A percentile compares a stretch with the other conserved stretches of the same genome.
phyloP scores from a whole-genome alignment of 2,329 filamentous ascomycete genomes.

The Plectosphaerella plurivora region DNA sequence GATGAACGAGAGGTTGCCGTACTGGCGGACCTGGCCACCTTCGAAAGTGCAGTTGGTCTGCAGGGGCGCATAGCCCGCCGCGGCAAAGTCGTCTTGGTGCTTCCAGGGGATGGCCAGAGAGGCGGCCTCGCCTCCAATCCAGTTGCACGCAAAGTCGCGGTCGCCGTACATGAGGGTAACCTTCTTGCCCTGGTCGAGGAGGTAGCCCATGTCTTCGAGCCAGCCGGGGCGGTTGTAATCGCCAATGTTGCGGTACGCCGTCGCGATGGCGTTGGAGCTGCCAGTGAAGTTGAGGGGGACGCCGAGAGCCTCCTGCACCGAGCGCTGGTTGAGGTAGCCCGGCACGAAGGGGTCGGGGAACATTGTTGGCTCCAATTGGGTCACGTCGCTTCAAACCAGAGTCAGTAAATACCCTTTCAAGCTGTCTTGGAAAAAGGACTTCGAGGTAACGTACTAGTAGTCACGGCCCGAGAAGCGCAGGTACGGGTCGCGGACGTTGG shows the following conservation, averaged over 20 bases:
- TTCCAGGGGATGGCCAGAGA: slow-evolving; percentile 35
- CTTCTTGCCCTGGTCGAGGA: slow-evolving; percentile 47
- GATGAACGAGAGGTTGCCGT: slow-evolving; percentile 59
- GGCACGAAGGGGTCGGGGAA: slow-evolving; percentile 11
- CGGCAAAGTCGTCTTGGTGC: slow-evolving; percentile 12
- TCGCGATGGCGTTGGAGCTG: slow-evolving; percentile 6
- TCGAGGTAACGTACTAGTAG: slow-evolving; percentile 1
- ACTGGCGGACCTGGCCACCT: slow-evolving; percentile 62
- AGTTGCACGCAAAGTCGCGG: slow-evolving; percentile 54
- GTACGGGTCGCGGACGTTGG: slow-evolving; percentile 7
- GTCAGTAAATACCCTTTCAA: too few relatives aligned
- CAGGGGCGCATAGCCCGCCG: slow-evolving; percentile 60
- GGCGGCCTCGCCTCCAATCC: slow-evolving; percentile 42
- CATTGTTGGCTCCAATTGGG: slow-evolving; percentile 11
- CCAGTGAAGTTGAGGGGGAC: slow-evolving; percentile 52
- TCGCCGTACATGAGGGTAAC: slow-evolving; percentile 55
- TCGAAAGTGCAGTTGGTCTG: slow-evolving; percentile 53
- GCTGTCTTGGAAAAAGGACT: too few relatives aligned
- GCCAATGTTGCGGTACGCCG: slow-evolving; percentile 16
- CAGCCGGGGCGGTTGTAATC: slow-evolving; percentile 22
- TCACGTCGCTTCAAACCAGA: slow-evolving; percentile 11
- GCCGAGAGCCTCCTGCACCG: slow-evolving; percentile 55
- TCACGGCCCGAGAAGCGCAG: slow-evolving; percentile 3
- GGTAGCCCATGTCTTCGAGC: slow-evolving; percentile 38
- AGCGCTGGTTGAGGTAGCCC: slow-evolving; percentile 13